phyloP scores from a whole-genome alignment of 768 basidiomycete species.

The Boletus bicolor region DNA sequence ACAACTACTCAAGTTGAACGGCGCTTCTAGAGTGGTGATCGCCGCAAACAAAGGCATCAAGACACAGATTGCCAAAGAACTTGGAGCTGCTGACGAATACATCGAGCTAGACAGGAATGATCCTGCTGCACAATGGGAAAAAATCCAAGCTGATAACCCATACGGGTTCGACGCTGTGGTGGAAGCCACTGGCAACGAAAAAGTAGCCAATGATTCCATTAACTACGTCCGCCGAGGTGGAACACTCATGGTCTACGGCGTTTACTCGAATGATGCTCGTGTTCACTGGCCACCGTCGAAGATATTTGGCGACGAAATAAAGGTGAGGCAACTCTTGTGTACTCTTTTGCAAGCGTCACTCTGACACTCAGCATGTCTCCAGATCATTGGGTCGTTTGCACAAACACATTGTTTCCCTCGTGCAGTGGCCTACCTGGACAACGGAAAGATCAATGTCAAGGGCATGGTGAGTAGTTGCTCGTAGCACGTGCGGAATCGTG shows the following conservation, averaged over 20 bases:
- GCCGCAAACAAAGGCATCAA: slow-evolving; percentile 87
- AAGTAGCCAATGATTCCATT: slow-evolving; percentile 76
- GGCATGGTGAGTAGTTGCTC: slow-evolving; percentile 51
- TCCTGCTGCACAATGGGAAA: slow-evolving; percentile 70
- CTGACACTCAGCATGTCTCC: background rate
- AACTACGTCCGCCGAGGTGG: slow-evolving; percentile 81
- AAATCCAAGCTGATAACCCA: slow-evolving; percentile 71
- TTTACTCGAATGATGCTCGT: slow-evolving; percentile 75
- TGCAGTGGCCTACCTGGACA: slow-evolving; percentile 80
- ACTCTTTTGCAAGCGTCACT: background rate
- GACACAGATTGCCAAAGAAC: slow-evolving; percentile 73
- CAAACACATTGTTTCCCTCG: slow-evolving; percentile 86
- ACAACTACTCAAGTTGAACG: slow-evolving; percentile 81
- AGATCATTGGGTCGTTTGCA: slow-evolving; percentile 87
- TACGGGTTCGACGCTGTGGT: slow-evolving; percentile 82
- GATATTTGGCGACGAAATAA: slow-evolving; percentile 68
- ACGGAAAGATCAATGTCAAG: slow-evolving; percentile 73
- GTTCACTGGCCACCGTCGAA: slow-evolving; percentile 82
- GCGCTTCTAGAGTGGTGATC: slow-evolving; percentile 72
- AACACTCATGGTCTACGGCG: slow-evolving; percentile 80
- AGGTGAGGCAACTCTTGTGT: slow-evolving; percentile 28
- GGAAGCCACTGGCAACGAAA: slow-evolving; percentile 76
- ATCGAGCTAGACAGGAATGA: slow-evolving; percentile 73
- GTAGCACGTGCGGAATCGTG: background rate
- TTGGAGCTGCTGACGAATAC: slow-evolving; percentile 78